phyloP scores from a whole-genome alignment of 768 basidiomycete genomes.

The Phaeotremella fagi region DNA sequence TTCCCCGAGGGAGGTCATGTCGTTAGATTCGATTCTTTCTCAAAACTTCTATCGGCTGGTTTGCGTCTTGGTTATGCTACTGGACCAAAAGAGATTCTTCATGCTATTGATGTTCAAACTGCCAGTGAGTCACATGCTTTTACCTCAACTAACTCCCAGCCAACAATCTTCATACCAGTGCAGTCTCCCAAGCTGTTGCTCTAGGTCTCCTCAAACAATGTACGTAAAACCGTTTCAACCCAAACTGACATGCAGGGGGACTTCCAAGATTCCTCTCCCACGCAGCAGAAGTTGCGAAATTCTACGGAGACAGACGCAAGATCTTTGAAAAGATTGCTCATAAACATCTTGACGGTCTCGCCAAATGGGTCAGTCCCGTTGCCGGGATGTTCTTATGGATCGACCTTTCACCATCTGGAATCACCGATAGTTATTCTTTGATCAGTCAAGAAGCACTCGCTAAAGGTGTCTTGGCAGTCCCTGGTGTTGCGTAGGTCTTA shows the following conservation, averaged over 20 bases:
- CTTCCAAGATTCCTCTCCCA: constrained; percentile 69
- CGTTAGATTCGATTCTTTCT: constrained; percentile 81
- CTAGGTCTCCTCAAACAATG: constrained; percentile 35
- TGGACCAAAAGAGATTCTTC: constrained; percentile 64
- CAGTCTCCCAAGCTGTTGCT: constrained; percentile 41
- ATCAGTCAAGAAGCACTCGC: constrained; percentile 71
- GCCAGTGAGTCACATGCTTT: constrained; percentile 10
- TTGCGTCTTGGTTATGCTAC: constrained; percentile 62
- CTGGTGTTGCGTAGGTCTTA: constrained; percentile 54
- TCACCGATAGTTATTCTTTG: constrained; percentile 66
- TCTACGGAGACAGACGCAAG: constrained; percentile 51
- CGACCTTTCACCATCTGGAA: constrained; percentile 40
- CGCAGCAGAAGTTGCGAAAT: constrained; percentile 62
- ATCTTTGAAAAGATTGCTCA: constrained; percentile 73
- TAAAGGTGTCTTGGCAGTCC: constrained; percentile 81
- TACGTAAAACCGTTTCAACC: constrained; percentile 5
- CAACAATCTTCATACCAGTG: constrained; percentile 51
- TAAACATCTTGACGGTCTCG: constrained; percentile 70
- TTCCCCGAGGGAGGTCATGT: constrained; percentile 67
- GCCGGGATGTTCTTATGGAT: constrained; percentile 75
- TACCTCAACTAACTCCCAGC: constrained; percentile 56
- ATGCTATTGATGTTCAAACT: constrained; percentile 62
- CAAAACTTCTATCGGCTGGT: constrained; percentile 60
- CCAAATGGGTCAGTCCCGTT: constrained; percentile 50
- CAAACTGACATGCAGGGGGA: constrained; percentile 58